Evolutionary conservation across 2,329 filamentous ascomycete species (phyloP), one percentile per base, ranked within the genome.

Genomic region (Claviceps citrina): DNA sequence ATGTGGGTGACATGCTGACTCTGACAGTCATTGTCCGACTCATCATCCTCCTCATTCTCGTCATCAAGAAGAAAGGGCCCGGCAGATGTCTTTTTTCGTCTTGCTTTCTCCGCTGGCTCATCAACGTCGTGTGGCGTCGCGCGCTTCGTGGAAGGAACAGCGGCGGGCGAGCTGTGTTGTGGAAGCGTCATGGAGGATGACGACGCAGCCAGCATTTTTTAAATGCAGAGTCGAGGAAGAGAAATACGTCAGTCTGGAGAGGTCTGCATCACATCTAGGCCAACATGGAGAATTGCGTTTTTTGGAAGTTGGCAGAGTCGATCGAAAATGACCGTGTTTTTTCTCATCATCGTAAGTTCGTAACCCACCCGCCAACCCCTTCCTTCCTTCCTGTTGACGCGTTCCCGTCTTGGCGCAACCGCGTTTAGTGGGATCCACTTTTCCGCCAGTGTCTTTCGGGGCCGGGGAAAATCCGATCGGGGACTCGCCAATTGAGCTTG

Each of bases 161-260:
- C 46, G 1, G 50, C 51, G 31, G 57, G 57, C 19, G 73, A 72
- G 50, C 65, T 73, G 6, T 63, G 57, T 2, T 63, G 57, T 2
- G 73, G 71, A 43, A 73, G 73, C 20, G 63, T 52, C 16, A 76
- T 57, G 2, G 76, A 71, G 2, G 76, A 71, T 12, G 77, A 78
- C 6, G 77, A 78, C 30, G 71, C 64, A 28, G 69, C 64, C 20
- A 73, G 60, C 75, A 81, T 81, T 28, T 13, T 41, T n/a, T n/a
- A n/a, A n/a, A n/a, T n/a, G n/a, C n/a, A n/a, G n/a, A n/a, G n/a
- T n/a, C n/a, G n/a, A n/a, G n/a, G n/a, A n/a, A n/a, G n/a, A n/a
- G n/a, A n/a, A 0, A 12, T 7, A 5, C 9, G 16, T 13, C 12
- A 24, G 24, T 13, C 31, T 6, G 8, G 24, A 30, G 2, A 33